phyloP scores from a whole-genome alignment of 1,284 basidiomycete species.

The Clitocybe nebularis region DNA sequence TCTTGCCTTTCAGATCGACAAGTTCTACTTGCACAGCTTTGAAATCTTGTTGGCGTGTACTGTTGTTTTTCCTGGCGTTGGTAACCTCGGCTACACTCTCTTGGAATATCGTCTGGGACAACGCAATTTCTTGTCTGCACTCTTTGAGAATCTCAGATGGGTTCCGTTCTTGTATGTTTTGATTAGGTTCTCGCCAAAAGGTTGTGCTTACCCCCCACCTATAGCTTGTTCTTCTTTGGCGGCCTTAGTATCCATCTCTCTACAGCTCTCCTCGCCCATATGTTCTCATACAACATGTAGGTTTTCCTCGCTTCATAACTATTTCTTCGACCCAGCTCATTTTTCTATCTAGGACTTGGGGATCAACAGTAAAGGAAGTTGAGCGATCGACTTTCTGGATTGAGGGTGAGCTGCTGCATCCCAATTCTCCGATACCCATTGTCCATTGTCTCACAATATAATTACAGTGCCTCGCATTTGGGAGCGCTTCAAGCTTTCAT shows the following conservation, averaged over 20 bases:
- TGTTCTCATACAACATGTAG: constrained; percentile 60
- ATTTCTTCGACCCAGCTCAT: not conserved
- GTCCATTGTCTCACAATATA: constrained; percentile 3
- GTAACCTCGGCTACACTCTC: constrained; percentile 73
- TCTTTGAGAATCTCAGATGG: constrained; percentile 72
- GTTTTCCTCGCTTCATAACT: constrained; percentile 11
- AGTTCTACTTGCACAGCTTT: constrained; percentile 69
- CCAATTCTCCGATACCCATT: not conserved
- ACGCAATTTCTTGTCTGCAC: constrained; percentile 46
- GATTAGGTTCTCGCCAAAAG: no score
- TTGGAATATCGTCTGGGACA: constrained; percentile 76
- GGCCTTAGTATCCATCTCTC: constrained; percentile 75
- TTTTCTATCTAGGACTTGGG: constrained; percentile 64
- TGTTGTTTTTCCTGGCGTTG: constrained; percentile 71
- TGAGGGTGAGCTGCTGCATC: constrained; percentile 41
- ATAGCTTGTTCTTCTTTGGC: constrained; percentile 81
- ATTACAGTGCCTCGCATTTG: constrained; percentile 65
- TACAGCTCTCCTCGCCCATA: constrained; percentile 71
- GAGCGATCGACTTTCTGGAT: constrained; percentile 85
- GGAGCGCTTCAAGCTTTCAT: constrained; percentile 66
- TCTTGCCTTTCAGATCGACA: constrained; percentile 56
- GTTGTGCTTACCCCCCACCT: no score
- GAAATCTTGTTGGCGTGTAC: constrained; percentile 75
- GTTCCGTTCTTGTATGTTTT: constrained; percentile 70
- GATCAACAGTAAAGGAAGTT: constrained; percentile 77